Base-by-base conservation (phyloP, 2,329 filamentous ascomycete species). In the Pyrenophora teres region DNA sequence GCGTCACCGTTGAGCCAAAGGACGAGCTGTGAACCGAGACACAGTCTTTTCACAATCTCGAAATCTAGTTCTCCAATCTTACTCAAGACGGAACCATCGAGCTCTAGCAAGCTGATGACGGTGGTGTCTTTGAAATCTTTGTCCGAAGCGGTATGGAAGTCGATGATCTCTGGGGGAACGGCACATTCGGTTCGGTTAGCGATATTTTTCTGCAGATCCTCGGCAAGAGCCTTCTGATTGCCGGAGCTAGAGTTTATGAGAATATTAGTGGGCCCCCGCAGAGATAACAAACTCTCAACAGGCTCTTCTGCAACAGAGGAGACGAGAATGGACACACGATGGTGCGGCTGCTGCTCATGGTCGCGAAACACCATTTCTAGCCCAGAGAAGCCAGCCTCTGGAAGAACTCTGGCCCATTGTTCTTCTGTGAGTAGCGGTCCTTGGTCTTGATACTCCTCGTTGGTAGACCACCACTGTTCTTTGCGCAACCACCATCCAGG, bases 381-480 rank as follows among this genome's bases (percentile, higher is more conserved):
- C 1, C 66, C 65, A 0, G 50, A 50, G 38, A 74, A 75, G 4
- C 72, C 73, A 15, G 60, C 59, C 1, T 64, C 47, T 9, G 47
- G 48, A 35, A 77, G 61, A 4, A 71, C 27, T 1, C 40, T 46
- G 38, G 71, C 57, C 75, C 76, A 77, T 33, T 40, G 37, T 25
- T 21, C 37, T 40, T 40, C 37, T 23, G 16, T 40, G 21, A 40
- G 37, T 23, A 40, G 16, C 6, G 44, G 23, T 40, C 37, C 37
- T 40, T 40, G 37, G 9, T 40, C 37, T n/a, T 23, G 37, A 12
- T 40, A 25, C 19, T 40, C 7, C 21, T 21, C 38, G 21, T 13
- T 27, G n/a, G n/a, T 25, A 19, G 23, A 21, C 21, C 8, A 40
- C 23, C 38, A 40, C 27, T 12, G 4, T 40, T 25, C 27, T 40